phyloP scores from a whole-genome alignment of 257 asterid genomes.

The Cinchona pubescens region DNA sequence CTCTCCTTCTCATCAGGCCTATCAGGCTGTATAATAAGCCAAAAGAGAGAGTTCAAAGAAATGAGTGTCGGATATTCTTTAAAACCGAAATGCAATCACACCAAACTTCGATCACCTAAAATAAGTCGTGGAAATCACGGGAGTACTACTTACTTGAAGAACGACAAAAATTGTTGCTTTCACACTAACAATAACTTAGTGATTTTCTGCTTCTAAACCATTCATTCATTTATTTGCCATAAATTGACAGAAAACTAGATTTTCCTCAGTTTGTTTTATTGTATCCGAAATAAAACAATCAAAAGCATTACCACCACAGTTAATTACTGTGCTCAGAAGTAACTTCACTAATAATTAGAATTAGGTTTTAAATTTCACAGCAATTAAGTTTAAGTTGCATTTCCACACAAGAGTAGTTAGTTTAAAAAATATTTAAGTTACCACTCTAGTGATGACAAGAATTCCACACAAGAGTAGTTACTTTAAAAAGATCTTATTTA shows the following conservation, averaged over 20 bases:
- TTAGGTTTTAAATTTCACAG: background rate
- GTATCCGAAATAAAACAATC: too few relatives aligned
- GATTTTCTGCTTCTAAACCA: background rate
- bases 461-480: too few relatives aligned
- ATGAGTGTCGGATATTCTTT: background rate
- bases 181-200: background rate
- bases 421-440: too few relatives aligned
- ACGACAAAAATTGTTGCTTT: background rate
- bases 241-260: too few relatives aligned
- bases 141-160: background rate
- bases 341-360: too few relatives aligned
- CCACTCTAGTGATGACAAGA: too few relatives aligned
- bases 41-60: background rate
- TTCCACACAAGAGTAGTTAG: background rate
- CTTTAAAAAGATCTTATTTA: too few relatives aligned
- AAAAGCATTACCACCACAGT: too few relatives aligned
- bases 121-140: too few relatives aligned
- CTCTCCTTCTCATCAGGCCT: constrained; percentile 57
- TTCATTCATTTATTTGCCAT: too few relatives aligned
- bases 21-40: constrained; percentile 37
- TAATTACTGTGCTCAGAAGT: too few relatives aligned
- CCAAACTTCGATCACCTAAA: background rate
- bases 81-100: background rate
- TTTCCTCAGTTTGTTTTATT: background rate
- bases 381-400: background rate